Base-by-base conservation (phyloP, 805 yeast genomes). In the Maudiozyma bulderi region DNA sequence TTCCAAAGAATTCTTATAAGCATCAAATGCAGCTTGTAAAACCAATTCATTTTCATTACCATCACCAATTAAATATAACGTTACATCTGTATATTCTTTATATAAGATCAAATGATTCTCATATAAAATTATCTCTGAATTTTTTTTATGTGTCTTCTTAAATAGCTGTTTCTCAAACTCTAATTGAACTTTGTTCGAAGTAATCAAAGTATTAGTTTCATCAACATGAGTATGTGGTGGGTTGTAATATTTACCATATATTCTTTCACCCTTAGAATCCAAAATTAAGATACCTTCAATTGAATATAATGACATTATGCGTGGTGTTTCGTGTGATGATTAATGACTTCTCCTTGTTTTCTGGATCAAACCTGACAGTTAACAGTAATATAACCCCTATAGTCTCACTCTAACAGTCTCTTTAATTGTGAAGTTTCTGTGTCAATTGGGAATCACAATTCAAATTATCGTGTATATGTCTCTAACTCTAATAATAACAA, bases 41-140 rank as follows among this genome's bases (percentile, higher is more conserved):
- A 89, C 72, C 32, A 82, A 71, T 70, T 93, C 99, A 66, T 89
- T 93, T 69, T 91, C 98, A 52, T 84, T 82, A 49, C 84, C 77
- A 8, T 63, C 55, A 37, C 91, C 91, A 47, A 88, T 77, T 44
- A 90, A 63, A 57, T 84, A 80, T 48, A 93, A 65, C 29, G 84
- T 67, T 41, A 84, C 76, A 64, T 93, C 98, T 47, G 86, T 75
- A 51, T 78, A 72, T 66, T 89, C 95, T 67, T 86, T 89, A 70
- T 89, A 93, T n/a, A 88, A 83, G 39, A 90, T 81, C 52, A 88
- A 73, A 55, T 82, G 84, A 62, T 80, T 80, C 59, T 89, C 95
- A 61, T 80, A 84, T 43, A 93, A 73, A 52, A 88, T 69, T 48
- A 93, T 80, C 60, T 90, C 98, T 46, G 84, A 78, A 61, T 84